Evolutionary conservation across 2,329 filamentous ascomycete species (phyloP).

Genomic region (Conoideocrella luteorostrata): DNA sequence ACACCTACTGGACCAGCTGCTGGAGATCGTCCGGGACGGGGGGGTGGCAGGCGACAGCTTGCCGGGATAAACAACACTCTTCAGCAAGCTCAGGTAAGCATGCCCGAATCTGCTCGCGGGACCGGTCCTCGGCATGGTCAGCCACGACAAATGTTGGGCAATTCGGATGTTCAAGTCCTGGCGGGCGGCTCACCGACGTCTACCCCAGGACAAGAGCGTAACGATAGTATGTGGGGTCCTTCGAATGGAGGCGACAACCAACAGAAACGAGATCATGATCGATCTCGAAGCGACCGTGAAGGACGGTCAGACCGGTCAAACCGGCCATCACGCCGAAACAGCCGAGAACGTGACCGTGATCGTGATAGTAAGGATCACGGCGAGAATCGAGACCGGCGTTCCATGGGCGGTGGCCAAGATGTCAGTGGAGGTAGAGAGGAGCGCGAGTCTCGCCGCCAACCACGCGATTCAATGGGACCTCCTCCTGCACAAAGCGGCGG

Average conservation of each 20-base stretch:
- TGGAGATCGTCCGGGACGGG: slow-evolving; percentile 28
- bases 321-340: slow-evolving; percentile 40
- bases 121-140: slow-evolving; percentile 27
- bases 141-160: slow-evolving; percentile 37
- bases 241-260: slow-evolving; percentile 24
- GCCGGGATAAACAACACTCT: slow-evolving; percentile 54
- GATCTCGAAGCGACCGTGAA: slow-evolving; percentile 37
- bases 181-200: slow-evolving; percentile 46
- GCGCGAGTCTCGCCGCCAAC: slow-evolving; percentile 25
- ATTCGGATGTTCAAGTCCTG: slow-evolving; percentile 51
- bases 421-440: slow-evolving; percentile 23
- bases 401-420: slow-evolving; percentile 24
- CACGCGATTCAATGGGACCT: slow-evolving; percentile 23
- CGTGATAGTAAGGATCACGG: slow-evolving; percentile 38
- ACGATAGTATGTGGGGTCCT: slow-evolving; percentile 33
- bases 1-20: slow-evolving; percentile 30
- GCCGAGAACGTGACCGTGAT: slow-evolving; percentile 46
- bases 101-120: slow-evolving; percentile 28
- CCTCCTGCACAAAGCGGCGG: slow-evolving; percentile 19
- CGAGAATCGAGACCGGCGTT: slow-evolving; percentile 39
- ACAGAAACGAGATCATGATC: slow-evolving; percentile 33
- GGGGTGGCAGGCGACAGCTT: slow-evolving; percentile 46
- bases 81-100: slow-evolving; percentile 42
- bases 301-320: slow-evolving; percentile 32
- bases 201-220: slow-evolving; percentile 43